phyloP scores from a whole-genome alignment of 1,284 basidiomycete genomes.

The Leccinum ponderosum region DNA sequence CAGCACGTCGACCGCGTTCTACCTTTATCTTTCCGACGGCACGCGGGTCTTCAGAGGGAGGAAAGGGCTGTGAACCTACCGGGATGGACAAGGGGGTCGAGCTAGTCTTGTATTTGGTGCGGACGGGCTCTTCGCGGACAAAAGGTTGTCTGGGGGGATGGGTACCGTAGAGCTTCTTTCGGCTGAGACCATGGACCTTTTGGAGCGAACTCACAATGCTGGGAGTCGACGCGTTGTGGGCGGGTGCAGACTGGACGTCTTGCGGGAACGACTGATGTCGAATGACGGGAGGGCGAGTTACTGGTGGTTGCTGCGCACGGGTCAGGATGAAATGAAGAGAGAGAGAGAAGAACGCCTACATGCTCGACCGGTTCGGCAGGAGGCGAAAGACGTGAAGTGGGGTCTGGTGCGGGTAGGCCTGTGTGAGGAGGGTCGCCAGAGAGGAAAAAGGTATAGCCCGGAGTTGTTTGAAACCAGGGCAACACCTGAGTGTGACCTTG shows the following conservation, averaged over 20 bases:
- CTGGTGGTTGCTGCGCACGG: slow-evolving; percentile 13
- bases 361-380: slow-evolving; percentile 11
- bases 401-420: background rate
- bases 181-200: slow-evolving; percentile 58
- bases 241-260: slow-evolving; percentile 20
- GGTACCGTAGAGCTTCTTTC: slow-evolving; percentile 61
- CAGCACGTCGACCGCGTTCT: slow-evolving; percentile 28
- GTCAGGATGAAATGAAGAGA: slow-evolving; percentile 13
- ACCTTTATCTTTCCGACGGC: slow-evolving; percentile 20
- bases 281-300: slow-evolving; percentile 25
- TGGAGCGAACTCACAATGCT: slow-evolving; percentile 58
- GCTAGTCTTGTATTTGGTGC: slow-evolving; percentile 32
- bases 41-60: slow-evolving; percentile 22
- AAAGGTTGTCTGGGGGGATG: slow-evolving; percentile 51
- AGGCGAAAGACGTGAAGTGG: background rate
- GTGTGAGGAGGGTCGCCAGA: slow-evolving; percentile 27
- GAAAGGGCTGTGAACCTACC: slow-evolving; percentile 32
- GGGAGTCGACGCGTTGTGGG: slow-evolving; percentile 25
- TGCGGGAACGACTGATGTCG: slow-evolving; percentile 34
- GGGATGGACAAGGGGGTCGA: slow-evolving; percentile 35
- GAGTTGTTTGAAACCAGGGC: slow-evolving; percentile 41
- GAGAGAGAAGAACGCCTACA: slow-evolving; percentile 3
- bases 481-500: slow-evolving; percentile 37
- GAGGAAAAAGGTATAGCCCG: slow-evolving; percentile 38
- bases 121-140: slow-evolving; percentile 46